Conservation (phyloP, 257 asterid species). For the Fraxinus anomala region DNA sequence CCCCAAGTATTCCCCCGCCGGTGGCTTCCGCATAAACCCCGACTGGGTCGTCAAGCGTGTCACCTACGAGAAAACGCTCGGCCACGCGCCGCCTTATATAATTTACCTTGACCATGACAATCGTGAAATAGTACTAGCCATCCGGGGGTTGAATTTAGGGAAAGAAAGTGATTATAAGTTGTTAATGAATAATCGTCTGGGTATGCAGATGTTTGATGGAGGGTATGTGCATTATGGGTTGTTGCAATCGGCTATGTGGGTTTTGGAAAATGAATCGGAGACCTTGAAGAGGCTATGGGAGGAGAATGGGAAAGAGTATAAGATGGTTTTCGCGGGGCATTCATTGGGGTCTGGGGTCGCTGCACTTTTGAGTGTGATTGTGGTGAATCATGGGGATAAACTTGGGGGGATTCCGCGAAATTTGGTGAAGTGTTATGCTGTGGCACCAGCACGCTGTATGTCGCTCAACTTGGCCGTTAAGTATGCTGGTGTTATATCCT, state of each 20-base stretch:
- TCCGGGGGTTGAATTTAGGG: conserved; percentile 72
- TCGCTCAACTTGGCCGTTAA: conserved; percentile 93
- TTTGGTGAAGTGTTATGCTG: conserved; percentile 71
- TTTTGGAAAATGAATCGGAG: conserved; percentile 70
- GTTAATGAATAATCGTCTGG: conserved; percentile 72
- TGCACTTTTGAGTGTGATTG: conserved; percentile 64
- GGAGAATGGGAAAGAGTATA: conserved; percentile 72
- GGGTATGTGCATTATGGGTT: conserved; percentile 92
- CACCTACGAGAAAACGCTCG: conserved; percentile 69
- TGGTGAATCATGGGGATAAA: conserved; percentile 67
- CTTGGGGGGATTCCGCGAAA: conserved; percentile 80
- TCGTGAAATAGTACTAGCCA: conserved; percentile 75
- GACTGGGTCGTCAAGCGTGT: conserved; percentile 76
- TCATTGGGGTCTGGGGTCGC: conserved; percentile 98
- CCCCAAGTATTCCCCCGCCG: conserved; percentile 65
- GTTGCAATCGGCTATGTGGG: conserved; percentile 83
- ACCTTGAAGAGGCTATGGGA: conserved; percentile 65
- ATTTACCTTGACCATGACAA: conserved; percentile 76
- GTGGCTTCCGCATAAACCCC: conserved; percentile 68
- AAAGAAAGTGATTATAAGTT: conserved; percentile 78
- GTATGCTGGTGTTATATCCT: conserved; percentile 77
- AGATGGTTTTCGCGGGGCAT: conserved; percentile 84
- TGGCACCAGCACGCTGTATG: conserved; percentile 95
- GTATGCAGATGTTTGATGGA: conserved; percentile 93
- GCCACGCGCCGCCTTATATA: conserved; percentile 88